Evolutionary conservation across 805 yeast genomes (phyloP).

Genomic region (Candida khao-thaluensis): DNA sequence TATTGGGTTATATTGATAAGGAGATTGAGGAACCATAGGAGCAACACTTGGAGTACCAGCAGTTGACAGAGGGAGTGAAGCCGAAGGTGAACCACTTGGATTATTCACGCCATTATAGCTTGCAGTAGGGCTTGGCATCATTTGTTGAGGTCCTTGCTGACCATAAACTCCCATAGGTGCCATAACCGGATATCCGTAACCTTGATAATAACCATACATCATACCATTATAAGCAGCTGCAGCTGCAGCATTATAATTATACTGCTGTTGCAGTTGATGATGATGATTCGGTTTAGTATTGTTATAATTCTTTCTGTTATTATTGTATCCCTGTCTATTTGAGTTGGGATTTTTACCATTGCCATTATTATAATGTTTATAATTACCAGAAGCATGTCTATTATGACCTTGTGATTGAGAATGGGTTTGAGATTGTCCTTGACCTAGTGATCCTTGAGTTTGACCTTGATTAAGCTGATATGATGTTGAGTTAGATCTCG

Average conservation of each 20-base stretch:
- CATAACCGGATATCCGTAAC: slow-evolving; percentile 23
- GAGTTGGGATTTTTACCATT: slow-evolving; percentile 6
- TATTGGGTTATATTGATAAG: slow-evolving; percentile 11
- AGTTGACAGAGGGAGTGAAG: background rate
- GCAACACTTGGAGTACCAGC: slow-evolving; percentile 3
- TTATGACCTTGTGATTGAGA: slow-evolving; percentile 3
- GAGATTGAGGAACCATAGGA: slow-evolving; percentile 5
- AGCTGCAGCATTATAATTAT: slow-evolving; percentile 21
- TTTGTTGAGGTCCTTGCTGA: slow-evolving; percentile 9
- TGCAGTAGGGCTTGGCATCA: slow-evolving; percentile 9
- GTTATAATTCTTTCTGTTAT: slow-evolving; percentile 17
- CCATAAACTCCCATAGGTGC: slow-evolving; percentile 15
- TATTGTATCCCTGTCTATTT: slow-evolving; percentile 13
- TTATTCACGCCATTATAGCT: slow-evolving; percentile 4
- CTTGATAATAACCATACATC: slow-evolving; percentile 23
- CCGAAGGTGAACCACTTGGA: slow-evolving; percentile 8
- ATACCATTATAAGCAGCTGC: slow-evolving; percentile 17
- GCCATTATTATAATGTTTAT: slow-evolving; percentile 16
- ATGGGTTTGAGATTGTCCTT: slow-evolving; percentile 2
- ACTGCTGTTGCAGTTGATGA: slow-evolving; percentile 19
- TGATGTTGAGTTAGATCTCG: background rate
- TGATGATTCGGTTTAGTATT: slow-evolving; percentile 16
- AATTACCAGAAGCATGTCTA: slow-evolving; percentile 5
- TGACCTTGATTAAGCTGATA: slow-evolving; percentile 3
- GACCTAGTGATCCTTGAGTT: slow-evolving; percentile 1